These are phyloP conservation scores for Calvatia gigantea DNA, from an alignment of 768 basidiomycete species.

Conservation along the genomic window DNA sequence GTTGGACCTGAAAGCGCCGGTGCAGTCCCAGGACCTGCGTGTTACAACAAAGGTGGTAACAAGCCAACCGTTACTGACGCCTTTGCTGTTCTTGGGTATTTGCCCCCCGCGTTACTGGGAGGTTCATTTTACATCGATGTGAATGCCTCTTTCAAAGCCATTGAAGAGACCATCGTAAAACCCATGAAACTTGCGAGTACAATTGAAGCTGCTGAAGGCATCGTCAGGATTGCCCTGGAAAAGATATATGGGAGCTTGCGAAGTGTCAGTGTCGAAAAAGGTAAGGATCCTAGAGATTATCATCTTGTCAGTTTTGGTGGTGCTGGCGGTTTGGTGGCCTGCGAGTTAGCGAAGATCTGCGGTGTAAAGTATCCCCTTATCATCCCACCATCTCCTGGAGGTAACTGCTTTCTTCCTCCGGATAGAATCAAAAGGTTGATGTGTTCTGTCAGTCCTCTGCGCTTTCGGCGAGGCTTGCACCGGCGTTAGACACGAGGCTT, in stretches of 20 bases:
- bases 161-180: constrained; percentile 20
- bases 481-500: constrained; percentile 23
- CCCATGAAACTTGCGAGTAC: constrained; percentile 19
- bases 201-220: constrained; percentile 26
- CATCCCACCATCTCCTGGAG: constrained; percentile 27
- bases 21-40: constrained; percentile 27
- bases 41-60: constrained; percentile 25
- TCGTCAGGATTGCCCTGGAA: constrained; percentile 23
- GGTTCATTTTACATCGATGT: constrained; percentile 25
- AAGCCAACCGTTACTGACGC: constrained; percentile 28
- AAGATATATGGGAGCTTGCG: constrained; percentile 28
- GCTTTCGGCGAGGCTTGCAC: constrained; percentile 28
- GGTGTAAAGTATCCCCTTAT: constrained; percentile 21
- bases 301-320: constrained; percentile 26
- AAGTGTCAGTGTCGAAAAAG: constrained; percentile 27
- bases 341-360: constrained; percentile 18
- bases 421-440: neutral
- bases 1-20: constrained; percentile 28
- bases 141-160: constrained; percentile 19
- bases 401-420: constrained; percentile 2
- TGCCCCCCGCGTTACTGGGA: constrained; percentile 24
- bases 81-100: constrained; percentile 25
- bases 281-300: constrained; percentile 27
- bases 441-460: constrained; percentile 22
- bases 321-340: constrained; percentile 24